A percentile compares a stretch with the other conserved stretches of the same genome.
These are phyloP conservation scores for Aspergillus nomiae DNA, from an alignment of 2,329 filamentous ascomycete species.

Conservation along the genomic window DNA sequence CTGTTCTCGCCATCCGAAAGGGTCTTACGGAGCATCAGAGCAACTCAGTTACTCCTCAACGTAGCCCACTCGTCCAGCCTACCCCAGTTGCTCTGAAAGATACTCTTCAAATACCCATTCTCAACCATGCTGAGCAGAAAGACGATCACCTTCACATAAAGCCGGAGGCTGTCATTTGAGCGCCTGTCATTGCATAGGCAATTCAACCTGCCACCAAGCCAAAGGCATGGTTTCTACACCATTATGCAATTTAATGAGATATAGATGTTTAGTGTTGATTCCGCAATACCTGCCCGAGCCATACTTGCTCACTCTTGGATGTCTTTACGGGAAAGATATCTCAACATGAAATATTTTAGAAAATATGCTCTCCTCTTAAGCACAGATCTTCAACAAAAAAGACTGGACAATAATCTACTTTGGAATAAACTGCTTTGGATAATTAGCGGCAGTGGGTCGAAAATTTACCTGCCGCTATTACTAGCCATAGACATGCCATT, in stretches of 20 bases:
- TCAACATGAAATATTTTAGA: neutral
- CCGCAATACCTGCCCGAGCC: neutral
- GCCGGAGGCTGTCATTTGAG: conserved; percentile 14
- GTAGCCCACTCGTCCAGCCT: conserved; percentile 26
- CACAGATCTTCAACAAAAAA: neutral
- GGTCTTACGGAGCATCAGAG: conserved; percentile 65
- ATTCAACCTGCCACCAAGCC: neutral
- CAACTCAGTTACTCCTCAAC: conserved; percentile 29
- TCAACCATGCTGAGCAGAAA: conserved; percentile 27
- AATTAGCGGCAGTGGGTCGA: neutral
- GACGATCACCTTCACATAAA: conserved; percentile 22
- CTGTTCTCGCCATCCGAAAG: conserved; percentile 87
- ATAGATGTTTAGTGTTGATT: neutral
- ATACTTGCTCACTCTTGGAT: neutral
- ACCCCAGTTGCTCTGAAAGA: conserved; percentile 23
- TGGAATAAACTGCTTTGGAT: neutral
- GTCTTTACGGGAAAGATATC: neutral
- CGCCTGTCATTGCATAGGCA: neutral
- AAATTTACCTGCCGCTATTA: neutral
- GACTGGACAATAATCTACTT: neutral
- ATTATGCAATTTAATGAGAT: neutral
- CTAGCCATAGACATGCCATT: neutral
- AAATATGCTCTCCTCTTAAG: neutral
- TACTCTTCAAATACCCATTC: conserved; percentile 27
- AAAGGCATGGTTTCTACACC: neutral